phyloP scores from a whole-genome alignment of 2,329 filamentous ascomycete species.

The Leptographium procerum region DNA sequence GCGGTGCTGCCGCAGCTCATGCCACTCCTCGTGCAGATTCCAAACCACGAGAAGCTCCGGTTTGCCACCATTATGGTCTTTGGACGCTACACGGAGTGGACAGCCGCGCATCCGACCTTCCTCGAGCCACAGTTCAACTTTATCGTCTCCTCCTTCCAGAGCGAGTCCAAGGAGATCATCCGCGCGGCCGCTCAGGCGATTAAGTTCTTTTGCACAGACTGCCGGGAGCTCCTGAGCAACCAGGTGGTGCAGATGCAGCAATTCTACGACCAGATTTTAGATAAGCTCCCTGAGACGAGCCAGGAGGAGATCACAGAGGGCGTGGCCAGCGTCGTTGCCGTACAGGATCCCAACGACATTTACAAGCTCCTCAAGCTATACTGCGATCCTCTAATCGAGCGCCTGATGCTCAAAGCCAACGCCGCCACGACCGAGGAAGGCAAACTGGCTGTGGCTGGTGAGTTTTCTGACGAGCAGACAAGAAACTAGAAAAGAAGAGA shows the following conservation, averaged over 20 bases:
- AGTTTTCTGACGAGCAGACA: conserved; percentile 14
- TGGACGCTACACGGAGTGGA: conserved; percentile 96
- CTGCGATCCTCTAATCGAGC: conserved; percentile 78
- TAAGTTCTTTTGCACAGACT: conserved; percentile 95
- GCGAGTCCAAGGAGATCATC: conserved; percentile 80
- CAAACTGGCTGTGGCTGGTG: conserved; percentile 77
- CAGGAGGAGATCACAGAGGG: conserved; percentile 96
- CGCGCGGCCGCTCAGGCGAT: conserved; percentile 87
- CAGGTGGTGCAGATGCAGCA: conserved; percentile 79
- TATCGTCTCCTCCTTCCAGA: conserved; percentile 85
- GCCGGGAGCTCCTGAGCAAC: conserved; percentile 70
- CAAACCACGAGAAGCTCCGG: conserved; percentile 91
- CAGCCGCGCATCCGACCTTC: conserved; percentile 82
- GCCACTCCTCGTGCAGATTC: conserved; percentile 85
- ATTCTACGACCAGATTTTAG: conserved; percentile 84
- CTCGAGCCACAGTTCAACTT: conserved; percentile 89
- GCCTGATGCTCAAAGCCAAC: conserved; percentile 79
- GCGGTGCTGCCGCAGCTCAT: conserved; percentile 85
- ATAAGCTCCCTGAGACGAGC: conserved; percentile 72
- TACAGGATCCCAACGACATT: conserved; percentile 67
- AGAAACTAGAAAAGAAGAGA: neutral
- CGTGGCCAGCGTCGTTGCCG: conserved; percentile 81
- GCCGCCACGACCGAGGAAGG: conserved; percentile 70
- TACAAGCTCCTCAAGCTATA: conserved; percentile 84
- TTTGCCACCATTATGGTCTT: conserved; percentile 98